Evolutionary conservation across 768 basidiomycete species (phyloP).

Genomic region (Kwoniella heveanensis): DNA sequence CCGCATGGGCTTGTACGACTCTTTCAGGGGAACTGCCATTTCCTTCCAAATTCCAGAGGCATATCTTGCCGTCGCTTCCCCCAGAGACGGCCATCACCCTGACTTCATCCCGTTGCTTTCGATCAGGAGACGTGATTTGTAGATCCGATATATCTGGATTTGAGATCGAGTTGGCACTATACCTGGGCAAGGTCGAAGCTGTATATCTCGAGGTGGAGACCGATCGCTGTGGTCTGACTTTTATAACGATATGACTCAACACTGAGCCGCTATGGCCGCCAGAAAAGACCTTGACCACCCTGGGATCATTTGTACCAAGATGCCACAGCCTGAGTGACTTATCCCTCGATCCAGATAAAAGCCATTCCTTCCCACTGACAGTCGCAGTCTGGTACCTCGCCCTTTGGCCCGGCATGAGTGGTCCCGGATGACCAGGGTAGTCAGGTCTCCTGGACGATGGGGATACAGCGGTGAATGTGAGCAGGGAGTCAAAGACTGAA

Average conservation of each 20-base stretch:
- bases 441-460: neutral
- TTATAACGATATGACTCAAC: slow-evolving; percentile 32
- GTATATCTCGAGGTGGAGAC: neutral
- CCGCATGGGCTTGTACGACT: slow-evolving; percentile 41
- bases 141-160: neutral
- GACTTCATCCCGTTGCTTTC: slow-evolving; percentile 9
- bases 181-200: neutral
- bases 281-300: slow-evolving; percentile 51
- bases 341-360: slow-evolving; percentile 53
- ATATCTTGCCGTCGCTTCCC: slow-evolving; percentile 51
- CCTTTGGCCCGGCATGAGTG: slow-evolving; percentile 4
- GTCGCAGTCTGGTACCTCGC: neutral
- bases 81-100: slow-evolving; percentile 41
- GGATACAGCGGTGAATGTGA: slow-evolving; percentile 1
- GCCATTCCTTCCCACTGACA: slow-evolving; percentile 44
- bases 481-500: slow-evolving; percentile 9
- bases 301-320: slow-evolving; percentile 23
- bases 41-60: slow-evolving; percentile 50
- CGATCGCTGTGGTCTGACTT: neutral
- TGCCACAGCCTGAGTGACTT: slow-evolving; percentile 49
- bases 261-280: slow-evolving; percentile 51
- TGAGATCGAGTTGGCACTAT: neutral
- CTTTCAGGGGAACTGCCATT: slow-evolving; percentile 37
- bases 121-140: neutral
- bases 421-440: neutral